Evolutionary conservation across 2,329 filamentous ascomycete species (phyloP), one percentile per base, ranked within the genome.

Genomic region (Davidsoniella australis): DNA sequence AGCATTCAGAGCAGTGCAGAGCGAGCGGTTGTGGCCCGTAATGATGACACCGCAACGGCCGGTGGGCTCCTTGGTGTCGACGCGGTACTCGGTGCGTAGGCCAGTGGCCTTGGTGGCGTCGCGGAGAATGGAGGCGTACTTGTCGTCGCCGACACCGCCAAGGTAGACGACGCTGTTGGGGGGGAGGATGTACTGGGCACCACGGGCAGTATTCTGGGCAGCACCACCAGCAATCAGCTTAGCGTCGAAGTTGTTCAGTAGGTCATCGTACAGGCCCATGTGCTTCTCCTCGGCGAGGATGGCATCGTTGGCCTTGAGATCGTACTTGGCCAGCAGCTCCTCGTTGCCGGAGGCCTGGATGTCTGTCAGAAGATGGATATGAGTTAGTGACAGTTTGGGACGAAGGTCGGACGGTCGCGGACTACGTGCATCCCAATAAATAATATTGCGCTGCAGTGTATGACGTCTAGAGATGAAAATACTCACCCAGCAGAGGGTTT

Each of bases 41-140:
- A 98, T 95, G 65, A 98, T 77, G 57, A 91, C 91, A 66, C 85
- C 91, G 66, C 91, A 98, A 61, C 88, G 85, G 59, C 91, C 91
- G 36, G 91, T 98, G 56, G 85, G 81, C 58, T 81, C 72, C 62
- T 77, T 74, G 59, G 84, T 76, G 64, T 96, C 89, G 61, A 94
- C 80, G 57, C 85, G 85, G 75, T 98, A 98, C 71, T 94, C 87
- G 58, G 91, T 87, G 60, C 86, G 82, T 55, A 96, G 80, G 59
- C 91, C 91, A 57, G 83, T 89, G 61, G 86, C 72, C 67, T 82
- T 79, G 66, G 87, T 88, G 61, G 89, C 86, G 57, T 91, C 80
- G 60, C 79, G 76, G 54, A 98, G 81, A 59, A 82, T 87, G 55
- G 88, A 82, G 59, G 87, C 85, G 67, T 94, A 95, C 71, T 94